Conservation (phyloP, 495 filamentous ascomycete species). For the Trichoderma virens region DNA sequence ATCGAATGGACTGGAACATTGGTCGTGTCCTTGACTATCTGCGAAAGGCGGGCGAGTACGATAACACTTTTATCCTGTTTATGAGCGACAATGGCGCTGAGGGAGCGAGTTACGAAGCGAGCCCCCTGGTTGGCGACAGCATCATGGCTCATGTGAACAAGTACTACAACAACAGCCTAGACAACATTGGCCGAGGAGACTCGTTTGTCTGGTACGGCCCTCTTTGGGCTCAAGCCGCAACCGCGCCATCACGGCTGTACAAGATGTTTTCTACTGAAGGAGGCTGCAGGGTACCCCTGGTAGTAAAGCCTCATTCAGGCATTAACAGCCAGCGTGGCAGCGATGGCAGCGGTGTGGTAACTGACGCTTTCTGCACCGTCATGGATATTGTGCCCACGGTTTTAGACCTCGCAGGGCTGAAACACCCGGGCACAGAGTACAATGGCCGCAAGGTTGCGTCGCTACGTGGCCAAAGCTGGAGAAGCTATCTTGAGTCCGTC, state of each 20-base stretch:
- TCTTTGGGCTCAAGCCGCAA: slow-evolving; percentile 57
- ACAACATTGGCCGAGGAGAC: slow-evolving; percentile 53
- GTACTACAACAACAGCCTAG: slow-evolving; percentile 55
- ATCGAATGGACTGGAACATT: slow-evolving; percentile 54
- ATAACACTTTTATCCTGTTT: slow-evolving; percentile 58
- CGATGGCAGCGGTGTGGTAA: slow-evolving; percentile 32
- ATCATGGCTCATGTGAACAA: slow-evolving; percentile 48
- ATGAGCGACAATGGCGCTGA: slow-evolving; percentile 62
- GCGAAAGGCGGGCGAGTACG: slow-evolving; percentile 47
- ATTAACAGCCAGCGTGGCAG: slow-evolving; percentile 30
- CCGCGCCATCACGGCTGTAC: slow-evolving; percentile 53
- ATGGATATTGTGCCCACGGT: slow-evolving; percentile 59
- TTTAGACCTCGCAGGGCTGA: slow-evolving; percentile 51
- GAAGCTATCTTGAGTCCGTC: background rate
- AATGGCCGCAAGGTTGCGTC: slow-evolving; percentile 44
- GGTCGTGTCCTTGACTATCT: slow-evolving; percentile 51
- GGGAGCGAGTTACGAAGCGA: slow-evolving; percentile 52
- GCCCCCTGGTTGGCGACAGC: slow-evolving; percentile 40
- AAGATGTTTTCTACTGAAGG: slow-evolving; percentile 58
- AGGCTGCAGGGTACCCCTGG: slow-evolving; percentile 52
- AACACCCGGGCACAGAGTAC: slow-evolving; percentile 47
- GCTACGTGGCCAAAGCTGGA: slow-evolving; percentile 44
- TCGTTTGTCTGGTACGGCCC: slow-evolving; percentile 61
- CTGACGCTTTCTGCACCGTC: slow-evolving; percentile 51
- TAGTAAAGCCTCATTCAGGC: slow-evolving; percentile 14